Conservation (phyloP, 306 rosid species). For the Quercus wislizeni region DNA sequence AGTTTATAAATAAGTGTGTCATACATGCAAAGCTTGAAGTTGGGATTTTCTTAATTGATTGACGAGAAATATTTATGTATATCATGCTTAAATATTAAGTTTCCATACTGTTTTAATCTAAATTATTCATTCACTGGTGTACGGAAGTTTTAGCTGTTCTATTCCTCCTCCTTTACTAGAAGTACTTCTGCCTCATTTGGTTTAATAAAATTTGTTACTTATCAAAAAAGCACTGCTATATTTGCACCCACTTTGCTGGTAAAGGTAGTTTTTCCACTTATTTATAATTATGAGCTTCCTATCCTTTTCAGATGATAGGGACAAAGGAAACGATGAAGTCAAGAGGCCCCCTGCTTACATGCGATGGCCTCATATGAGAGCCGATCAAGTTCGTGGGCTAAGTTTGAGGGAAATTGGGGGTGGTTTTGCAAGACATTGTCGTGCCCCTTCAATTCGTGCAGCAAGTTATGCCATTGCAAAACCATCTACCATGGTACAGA, state of each 20-base stretch:
- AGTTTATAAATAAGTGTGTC: background rate
- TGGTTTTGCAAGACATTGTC: constrained; percentile 90
- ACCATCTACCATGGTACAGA: constrained; percentile 93
- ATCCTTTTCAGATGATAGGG: constrained; percentile 54
- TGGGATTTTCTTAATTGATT: background rate
- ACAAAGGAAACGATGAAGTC: constrained; percentile 43
- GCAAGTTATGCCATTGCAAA: constrained; percentile 96
- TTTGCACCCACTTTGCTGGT: background rate
- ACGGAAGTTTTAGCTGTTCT: background rate
- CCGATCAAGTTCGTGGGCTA: constrained; percentile 92
- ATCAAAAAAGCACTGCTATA: background rate
- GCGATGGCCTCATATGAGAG: constrained; percentile 99
- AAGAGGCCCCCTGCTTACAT: constrained; percentile 63
- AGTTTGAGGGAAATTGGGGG: constrained; percentile 97
- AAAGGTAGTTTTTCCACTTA: constrained; percentile 1
- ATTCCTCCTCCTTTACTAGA: background rate
- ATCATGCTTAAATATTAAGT: background rate
- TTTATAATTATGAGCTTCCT: constrained; percentile 12
- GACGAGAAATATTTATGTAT: background rate
- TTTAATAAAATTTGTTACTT: no score
- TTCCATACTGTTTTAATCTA: background rate
- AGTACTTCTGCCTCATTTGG: background rate
- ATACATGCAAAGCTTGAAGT: constrained; percentile 4
- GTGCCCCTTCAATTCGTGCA: constrained; percentile 92
- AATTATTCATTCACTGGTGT: background rate